Evolutionary conservation across 768 basidiomycete species (phyloP).

Genomic region (Termitomyces eurrhizus): DNA sequence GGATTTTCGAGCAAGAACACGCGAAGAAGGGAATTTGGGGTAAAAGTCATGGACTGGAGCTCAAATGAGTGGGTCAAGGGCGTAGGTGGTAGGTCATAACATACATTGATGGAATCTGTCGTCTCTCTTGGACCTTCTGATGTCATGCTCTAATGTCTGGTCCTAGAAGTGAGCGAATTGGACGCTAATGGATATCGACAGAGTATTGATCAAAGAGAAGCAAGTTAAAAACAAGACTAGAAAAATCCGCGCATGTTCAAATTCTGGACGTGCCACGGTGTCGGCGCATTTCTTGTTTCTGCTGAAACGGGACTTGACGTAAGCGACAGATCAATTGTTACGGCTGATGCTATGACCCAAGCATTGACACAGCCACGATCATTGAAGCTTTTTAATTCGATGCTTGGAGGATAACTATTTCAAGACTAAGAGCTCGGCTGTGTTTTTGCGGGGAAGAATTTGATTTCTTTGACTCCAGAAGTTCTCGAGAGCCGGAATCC

Average conservation of each 20-base stretch:
- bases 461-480: no score
- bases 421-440: no score
- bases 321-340: constrained; percentile 7
- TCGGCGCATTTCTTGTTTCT: not conserved
- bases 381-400: not conserved
- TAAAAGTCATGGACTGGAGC: constrained; percentile 6
- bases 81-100: not conserved
- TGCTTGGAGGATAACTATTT: no score
- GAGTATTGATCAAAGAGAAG: not conserved
- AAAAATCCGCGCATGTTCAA: not conserved
- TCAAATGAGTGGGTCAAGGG: not conserved
- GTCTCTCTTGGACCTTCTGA: not conserved
- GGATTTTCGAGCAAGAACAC: constrained; percentile 29
- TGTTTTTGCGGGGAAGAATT: no score
- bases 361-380: constrained; percentile 10
- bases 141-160: not conserved
- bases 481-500: no score
- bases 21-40: constrained; percentile 14
- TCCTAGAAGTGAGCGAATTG: not conserved
- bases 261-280: constrained; percentile 6
- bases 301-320: constrained; percentile 7
- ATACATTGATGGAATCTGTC: not conserved
- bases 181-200: not conserved
- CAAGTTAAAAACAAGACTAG: not conserved
- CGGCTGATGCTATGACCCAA: not conserved